phyloP scores from a whole-genome alignment of 495 filamentous ascomycete genomes.

The Thozetella sp. region DNA sequence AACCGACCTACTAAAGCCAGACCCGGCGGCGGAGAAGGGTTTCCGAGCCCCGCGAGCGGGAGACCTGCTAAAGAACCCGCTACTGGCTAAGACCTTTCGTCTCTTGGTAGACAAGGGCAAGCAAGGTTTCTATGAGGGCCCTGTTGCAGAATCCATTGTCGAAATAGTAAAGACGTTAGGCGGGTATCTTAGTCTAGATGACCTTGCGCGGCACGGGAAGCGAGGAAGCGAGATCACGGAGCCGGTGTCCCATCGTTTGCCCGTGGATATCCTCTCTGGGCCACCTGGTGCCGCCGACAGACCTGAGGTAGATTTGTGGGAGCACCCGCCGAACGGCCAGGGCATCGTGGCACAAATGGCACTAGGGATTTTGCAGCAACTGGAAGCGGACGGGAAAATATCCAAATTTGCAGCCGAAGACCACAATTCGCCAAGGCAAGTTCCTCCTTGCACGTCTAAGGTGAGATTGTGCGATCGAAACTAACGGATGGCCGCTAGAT shows the following conservation, averaged over 20 bases:
- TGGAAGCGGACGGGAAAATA: slow-evolving; percentile 68
- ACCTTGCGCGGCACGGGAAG: slow-evolving; percentile 61
- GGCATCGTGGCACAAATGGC: slow-evolving; percentile 86
- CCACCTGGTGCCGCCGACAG: not conserved
- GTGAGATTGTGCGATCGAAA: not conserved
- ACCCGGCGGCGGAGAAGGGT: slow-evolving; percentile 50
- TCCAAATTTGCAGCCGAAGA: slow-evolving; percentile 22
- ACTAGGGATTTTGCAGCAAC: slow-evolving; percentile 74
- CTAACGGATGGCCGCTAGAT: slow-evolving; percentile 22
- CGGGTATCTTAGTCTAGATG: slow-evolving; percentile 69
- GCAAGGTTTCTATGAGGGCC: slow-evolving; percentile 78
- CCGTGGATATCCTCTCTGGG: not conserved
- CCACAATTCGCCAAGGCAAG: slow-evolving; percentile 17
- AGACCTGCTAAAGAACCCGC: slow-evolving; percentile 75
- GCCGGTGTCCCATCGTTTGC: slow-evolving; percentile 53
- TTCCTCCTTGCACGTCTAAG: not conserved
- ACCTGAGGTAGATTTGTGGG: slow-evolving; percentile 58
- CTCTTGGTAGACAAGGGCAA: slow-evolving; percentile 69
- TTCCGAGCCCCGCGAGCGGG: slow-evolving; percentile 67
- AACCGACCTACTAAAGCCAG: slow-evolving; percentile 68
- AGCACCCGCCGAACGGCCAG: slow-evolving; percentile 86
- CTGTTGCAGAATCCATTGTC: slow-evolving; percentile 69
- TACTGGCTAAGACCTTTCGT: slow-evolving; percentile 71
- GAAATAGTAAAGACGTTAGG: slow-evolving; percentile 70
- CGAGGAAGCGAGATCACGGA: slow-evolving; percentile 61